Percentiles rank a stretch among this genome's conserved stretches.
phyloP scores from a whole-genome alignment of 768 basidiomycete species.

The Suillus americanus region DNA sequence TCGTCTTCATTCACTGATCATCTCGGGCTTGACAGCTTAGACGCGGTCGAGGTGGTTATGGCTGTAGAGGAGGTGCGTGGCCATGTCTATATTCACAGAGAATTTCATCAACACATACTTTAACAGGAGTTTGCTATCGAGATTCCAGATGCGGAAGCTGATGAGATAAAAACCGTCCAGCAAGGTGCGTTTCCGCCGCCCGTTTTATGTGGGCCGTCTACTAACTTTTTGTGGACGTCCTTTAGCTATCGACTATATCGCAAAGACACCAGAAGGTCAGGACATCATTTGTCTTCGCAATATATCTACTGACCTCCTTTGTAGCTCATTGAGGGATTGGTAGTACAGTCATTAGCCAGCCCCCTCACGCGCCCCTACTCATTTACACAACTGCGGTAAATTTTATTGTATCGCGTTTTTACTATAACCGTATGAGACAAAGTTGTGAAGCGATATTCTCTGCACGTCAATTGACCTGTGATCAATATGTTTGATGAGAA shows the following conservation, averaged over 20 bases:
- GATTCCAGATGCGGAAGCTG: conserved; percentile 96
- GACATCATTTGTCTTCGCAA: conserved; percentile 11
- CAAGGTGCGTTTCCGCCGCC: conserved; percentile 62
- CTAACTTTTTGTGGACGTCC: conserved; percentile 12
- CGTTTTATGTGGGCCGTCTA: neutral
- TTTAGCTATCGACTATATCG: conserved; percentile 91
- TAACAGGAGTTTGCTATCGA: conserved; percentile 92
- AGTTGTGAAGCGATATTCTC: neutral
- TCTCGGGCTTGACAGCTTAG: conserved; percentile 83
- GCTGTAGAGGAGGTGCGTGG: conserved; percentile 84
- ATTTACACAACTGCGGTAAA: neutral
- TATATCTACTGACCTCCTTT: conserved; percentile 17
- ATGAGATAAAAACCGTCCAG: conserved; percentile 87
- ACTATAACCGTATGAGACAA: neutral
- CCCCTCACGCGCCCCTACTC: neutral
- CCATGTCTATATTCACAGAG: conserved; percentile 8
- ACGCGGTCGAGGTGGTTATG: conserved; percentile 98
- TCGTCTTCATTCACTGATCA: conserved; percentile 52
- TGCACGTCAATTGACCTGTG: neutral
- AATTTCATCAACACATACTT: conserved; percentile 2
- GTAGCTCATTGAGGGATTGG: conserved; percentile 46
- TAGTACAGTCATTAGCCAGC: neutral
- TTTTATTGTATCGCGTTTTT: neutral
- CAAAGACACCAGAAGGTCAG: conserved; percentile 86
- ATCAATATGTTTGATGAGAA: neutral